These are phyloP conservation scores for Solanum raphanifolium DNA, from an alignment of 257 asterid species.

Conservation along the genomic window DNA sequence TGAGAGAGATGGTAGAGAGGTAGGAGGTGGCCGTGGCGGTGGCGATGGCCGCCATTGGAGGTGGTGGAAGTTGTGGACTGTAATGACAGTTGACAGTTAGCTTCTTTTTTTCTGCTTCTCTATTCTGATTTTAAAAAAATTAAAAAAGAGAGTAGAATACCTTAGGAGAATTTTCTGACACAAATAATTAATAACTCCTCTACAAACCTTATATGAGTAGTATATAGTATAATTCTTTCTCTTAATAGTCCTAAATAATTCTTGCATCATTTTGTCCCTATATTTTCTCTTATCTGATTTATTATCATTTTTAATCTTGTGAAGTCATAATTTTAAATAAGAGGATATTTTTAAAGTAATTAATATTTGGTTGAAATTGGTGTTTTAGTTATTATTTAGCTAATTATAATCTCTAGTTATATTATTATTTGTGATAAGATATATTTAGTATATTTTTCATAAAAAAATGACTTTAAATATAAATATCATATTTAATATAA, in stretches of 20 bases:
- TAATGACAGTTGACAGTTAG: constrained; percentile 2
- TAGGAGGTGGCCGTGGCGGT: constrained; percentile 9
- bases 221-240: neutral
- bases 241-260: neutral
- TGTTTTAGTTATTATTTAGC: too few relatives aligned
- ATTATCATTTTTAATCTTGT: too few relatives aligned
- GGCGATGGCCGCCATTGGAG: constrained; percentile 10
- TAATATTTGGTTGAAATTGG: too few relatives aligned
- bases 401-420: too few relatives aligned
- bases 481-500: too few relatives aligned
- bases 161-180: neutral
- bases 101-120: neutral
- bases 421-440: too few relatives aligned
- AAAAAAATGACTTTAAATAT: too few relatives aligned
- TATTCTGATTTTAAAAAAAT: neutral
- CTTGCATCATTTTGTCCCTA: neutral
- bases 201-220: neutral
- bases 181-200: neutral
- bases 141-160: too few relatives aligned
- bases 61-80: constrained; percentile 5
- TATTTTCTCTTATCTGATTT: neutral
- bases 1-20: neutral
- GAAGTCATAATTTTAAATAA: too few relatives aligned
- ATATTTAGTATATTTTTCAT: too few relatives aligned
- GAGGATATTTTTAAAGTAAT: too few relatives aligned